These are phyloP conservation scores for Rhizophora mangle DNA, from an alignment of 345 rosid species.

Conservation along the genomic window DNA sequence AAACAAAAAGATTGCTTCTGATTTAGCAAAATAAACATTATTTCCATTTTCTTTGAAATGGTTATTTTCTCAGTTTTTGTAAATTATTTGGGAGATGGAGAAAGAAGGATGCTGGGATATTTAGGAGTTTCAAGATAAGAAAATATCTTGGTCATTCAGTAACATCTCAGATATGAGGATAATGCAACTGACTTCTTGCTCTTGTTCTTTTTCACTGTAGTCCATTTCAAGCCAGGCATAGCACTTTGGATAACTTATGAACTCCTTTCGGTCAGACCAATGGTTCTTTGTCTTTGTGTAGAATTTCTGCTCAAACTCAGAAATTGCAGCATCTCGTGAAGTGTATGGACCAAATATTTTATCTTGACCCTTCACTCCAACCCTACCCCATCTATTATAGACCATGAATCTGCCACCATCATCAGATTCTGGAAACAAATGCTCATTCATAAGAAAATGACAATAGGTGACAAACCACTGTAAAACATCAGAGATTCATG, in stretches of 20 bases:
- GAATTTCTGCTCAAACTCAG: constrained; percentile 61
- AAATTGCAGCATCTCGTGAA: constrained; percentile 47
- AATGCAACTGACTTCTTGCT: constrained; percentile 49
- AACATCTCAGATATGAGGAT: constrained; percentile 1
- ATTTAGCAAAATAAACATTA: neutral
- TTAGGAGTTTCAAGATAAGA: no score
- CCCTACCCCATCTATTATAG: constrained; percentile 87
- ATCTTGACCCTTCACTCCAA: constrained; percentile 80
- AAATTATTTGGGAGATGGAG: no score
- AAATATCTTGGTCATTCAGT: neutral
- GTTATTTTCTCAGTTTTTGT: no score
- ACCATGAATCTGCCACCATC: constrained; percentile 56
- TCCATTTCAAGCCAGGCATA: constrained; percentile 87
- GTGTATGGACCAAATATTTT: constrained; percentile 66
- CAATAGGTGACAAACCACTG: neutral
- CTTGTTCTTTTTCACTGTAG: constrained; percentile 48
- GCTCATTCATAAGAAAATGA: neutral
- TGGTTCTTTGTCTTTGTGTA: constrained; percentile 59
- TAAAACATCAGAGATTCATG: neutral
- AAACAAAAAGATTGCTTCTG: neutral
- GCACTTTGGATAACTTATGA: constrained; percentile 49
- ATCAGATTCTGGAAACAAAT: constrained; percentile 64
- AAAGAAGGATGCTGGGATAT: no score
- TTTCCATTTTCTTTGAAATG: neutral
- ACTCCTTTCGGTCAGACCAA: constrained; percentile 59